These are phyloP conservation scores for Coniferiporia weirii DNA, from an alignment of 1,284 basidiomycete species.

Conservation along the genomic window DNA sequence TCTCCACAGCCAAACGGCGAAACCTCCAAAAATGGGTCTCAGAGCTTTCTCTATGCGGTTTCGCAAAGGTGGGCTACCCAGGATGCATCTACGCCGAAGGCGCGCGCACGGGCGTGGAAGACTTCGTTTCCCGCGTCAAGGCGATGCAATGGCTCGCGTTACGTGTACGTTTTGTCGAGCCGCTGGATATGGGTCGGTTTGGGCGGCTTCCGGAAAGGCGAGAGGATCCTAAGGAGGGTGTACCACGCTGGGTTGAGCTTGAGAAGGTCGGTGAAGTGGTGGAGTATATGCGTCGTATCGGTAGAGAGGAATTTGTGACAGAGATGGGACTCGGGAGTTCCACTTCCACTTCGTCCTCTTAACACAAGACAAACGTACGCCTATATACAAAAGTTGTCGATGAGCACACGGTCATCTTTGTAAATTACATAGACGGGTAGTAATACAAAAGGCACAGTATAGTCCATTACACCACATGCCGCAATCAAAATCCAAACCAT, in stretches of 20 bases:
- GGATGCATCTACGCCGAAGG: constrained; percentile 71
- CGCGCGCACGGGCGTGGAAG: constrained; percentile 43
- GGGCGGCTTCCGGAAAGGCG: not conserved
- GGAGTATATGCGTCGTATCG: constrained; percentile 55
- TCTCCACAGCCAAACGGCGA: constrained; percentile 64
- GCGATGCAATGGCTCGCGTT: constrained; percentile 77
- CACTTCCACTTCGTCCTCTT: not conserved
- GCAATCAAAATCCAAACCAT: constrained; percentile 45
- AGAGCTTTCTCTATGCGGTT: constrained; percentile 53
- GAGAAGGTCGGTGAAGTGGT: constrained; percentile 68
- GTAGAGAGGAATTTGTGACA: constrained; percentile 50
- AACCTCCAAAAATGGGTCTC: constrained; percentile 56
- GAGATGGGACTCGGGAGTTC: constrained; percentile 62
- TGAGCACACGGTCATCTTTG: too few species aligned
- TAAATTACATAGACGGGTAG: not conserved
- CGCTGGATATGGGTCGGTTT: constrained; percentile 22
- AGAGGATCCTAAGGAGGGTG: not conserved
- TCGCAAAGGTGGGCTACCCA: constrained; percentile 70
- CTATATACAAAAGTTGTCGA: not conserved
- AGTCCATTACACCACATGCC: too few species aligned
- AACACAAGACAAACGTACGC: not conserved
- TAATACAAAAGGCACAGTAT: not conserved
- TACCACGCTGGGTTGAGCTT: constrained; percentile 47
- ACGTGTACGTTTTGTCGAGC: constrained; percentile 55
- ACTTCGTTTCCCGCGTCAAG: constrained; percentile 63